Percentiles rank a stretch among this genome's conserved stretches.
These are phyloP conservation scores for Ophiostoma quercus DNA, from an alignment of 2,329 filamentous ascomycete genomes.

Conservation along the genomic window DNA sequence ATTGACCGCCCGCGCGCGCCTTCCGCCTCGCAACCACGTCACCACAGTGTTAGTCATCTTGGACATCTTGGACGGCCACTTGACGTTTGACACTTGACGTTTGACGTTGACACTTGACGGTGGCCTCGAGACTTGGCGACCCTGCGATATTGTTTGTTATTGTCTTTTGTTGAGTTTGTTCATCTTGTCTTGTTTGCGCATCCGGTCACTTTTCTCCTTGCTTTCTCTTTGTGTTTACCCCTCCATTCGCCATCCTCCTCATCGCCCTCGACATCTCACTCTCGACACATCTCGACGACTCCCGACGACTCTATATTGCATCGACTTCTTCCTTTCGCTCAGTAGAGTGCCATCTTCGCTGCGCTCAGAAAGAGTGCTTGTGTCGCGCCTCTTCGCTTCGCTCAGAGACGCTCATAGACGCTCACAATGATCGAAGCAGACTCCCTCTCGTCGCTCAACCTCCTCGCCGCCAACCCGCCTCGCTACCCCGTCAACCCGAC, in stretches of 20 bases:
- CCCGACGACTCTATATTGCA: neutral
- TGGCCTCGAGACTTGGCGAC: neutral
- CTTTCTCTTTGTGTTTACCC: no score
- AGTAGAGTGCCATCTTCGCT: neutral
- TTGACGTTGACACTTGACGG: no score
- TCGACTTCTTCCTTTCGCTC: no score
- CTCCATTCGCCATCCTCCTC: neutral
- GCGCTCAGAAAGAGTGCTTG: neutral
- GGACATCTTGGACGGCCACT: neutral
- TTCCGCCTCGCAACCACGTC: neutral
- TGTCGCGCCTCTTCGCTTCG: neutral
- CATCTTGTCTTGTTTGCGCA: neutral
- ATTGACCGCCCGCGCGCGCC: neutral
- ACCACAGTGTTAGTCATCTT: conserved; percentile 7
- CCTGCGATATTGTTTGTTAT: neutral
- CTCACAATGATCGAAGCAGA: conserved; percentile 60
- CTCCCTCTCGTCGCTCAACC: conserved; percentile 74
- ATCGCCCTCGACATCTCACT: neutral
- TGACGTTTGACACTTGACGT: neutral
- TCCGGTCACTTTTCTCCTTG: neutral
- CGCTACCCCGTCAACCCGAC: conserved; percentile 75
- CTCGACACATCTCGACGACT: neutral
- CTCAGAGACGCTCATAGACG: neutral
- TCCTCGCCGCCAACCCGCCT: conserved; percentile 79
- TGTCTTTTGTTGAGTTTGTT: neutral